Base-by-base conservation (phyloP, 2,329 filamentous ascomycete species). In the Hypoxylon sp. region DNA sequence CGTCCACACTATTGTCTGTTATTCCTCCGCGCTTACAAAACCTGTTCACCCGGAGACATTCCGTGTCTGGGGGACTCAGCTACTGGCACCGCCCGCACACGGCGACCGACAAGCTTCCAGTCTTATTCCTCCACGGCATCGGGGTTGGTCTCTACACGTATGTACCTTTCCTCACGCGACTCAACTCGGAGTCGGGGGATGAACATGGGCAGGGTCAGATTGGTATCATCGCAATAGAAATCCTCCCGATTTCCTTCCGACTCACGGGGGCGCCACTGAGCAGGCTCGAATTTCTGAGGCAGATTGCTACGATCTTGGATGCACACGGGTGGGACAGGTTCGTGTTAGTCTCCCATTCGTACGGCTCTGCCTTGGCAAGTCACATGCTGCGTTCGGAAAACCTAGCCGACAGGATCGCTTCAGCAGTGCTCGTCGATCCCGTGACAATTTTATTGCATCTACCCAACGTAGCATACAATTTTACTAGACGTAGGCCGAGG, bases 391-490 rank as follows among this genome's bases (percentile, higher is more conserved):
- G 83, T 26, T 82, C 84, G 24, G 77, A 83, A 0, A 72, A 69
- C 1, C 77, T 90, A 1, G 79, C 84, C 37, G 76, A 86, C 2
- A 83, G 88, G 13, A 83, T 91, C 14, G 83, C 75, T 5, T 81
- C 82, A 0, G 74, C 82, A 5, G 78, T 86, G 24, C 79, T 87
- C 42, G 79, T 87, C 57, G 86, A 93, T 74, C 91, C 91, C 0
- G 88, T 93, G 9, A 88, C 86, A 24, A 84, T 93, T 59, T 79
- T 92, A 61, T 82, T 93, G 35, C 91, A 93, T 76, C 83, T 91
- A 37, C 91, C 91, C 0, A 84, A 91, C 67, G 89, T 93, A 33
- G 89, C 90, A 10, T 92, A 89, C 82, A 93, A 93, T 78, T 93
- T 93, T 76, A 90, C 87, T 10, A 81, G 84, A 67, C 80, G 86